Base-by-base conservation (phyloP, 2,329 filamentous ascomycete species). In the Microdochium trichocladiopsis region DNA sequence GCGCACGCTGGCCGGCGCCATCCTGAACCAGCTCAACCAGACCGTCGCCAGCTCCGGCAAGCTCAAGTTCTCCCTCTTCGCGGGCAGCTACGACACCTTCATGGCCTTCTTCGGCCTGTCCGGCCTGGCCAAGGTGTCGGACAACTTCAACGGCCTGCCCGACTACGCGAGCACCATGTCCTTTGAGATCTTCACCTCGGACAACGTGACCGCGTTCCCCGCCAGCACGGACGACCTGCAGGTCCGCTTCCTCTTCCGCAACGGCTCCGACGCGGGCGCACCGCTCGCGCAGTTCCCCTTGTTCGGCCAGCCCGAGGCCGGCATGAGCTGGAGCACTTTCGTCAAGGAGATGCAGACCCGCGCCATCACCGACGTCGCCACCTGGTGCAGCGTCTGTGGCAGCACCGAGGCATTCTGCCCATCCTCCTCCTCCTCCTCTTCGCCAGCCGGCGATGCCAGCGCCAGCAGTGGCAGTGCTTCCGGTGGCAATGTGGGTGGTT, bases 161-260 rank as follows among this genome's bases (percentile, higher is more conserved):
- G 86, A 91, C 71, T 96, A 96, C 62, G 90, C 90, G 4, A 87
- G 85, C 2, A 83, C 83, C 57, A 90, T 95, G 80, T 77, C 77
- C 5, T 92, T 95, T 66, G 92, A 96, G 74, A 72, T 86, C 22
- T 73, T 84, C 51, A 81, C 80, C 51, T 74, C 75, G 58, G 69
- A 78, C 78, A 75, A 75, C 58, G 69, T 78, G 78, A 71, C 72
- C 3, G 74, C 69, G 12, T 52, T 62, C 48, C 59, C 63, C 4
- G 55, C 53, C 11, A 52, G 52, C 3, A 41, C 49, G 28, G 59
- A 72, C 25, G 75, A 82, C 51, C 71, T 85, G 57, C 73, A 68
- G 11, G 80, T 86, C 18, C 79, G 82, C 58, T 85, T 85, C 71
- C 70, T 80, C 48, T 83, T 85, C 65, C 65, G 74, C 61, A 85